Conservation (phyloP, 495 filamentous ascomycete species). For the Neurospora sp. region DNA sequence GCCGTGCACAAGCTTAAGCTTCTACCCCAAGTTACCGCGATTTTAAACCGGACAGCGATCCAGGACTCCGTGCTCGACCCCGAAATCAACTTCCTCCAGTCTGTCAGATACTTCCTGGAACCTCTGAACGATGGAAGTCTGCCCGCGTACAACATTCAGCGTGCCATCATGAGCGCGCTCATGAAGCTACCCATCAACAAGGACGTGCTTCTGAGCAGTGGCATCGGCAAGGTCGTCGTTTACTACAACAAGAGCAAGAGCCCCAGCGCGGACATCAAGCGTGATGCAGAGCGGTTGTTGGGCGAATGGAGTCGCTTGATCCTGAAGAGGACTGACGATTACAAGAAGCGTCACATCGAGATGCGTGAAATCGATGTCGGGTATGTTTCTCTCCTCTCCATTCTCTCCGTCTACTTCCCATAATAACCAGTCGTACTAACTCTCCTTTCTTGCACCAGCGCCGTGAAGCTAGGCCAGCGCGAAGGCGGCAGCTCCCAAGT, state of each 20-base stretch:
- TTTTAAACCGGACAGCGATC: slow-evolving; percentile 80
- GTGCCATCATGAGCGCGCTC: slow-evolving; percentile 77
- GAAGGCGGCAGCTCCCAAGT: slow-evolving; percentile 28
- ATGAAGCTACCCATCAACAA: slow-evolving; percentile 77
- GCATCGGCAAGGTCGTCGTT: slow-evolving; percentile 88
- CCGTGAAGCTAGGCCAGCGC: slow-evolving; percentile 38
- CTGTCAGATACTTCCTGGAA: slow-evolving; percentile 94
- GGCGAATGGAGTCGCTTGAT: slow-evolving; percentile 97
- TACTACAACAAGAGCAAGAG: slow-evolving; percentile 95
- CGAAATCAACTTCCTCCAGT: slow-evolving; percentile 87
- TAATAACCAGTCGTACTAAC: slow-evolving; percentile 5
- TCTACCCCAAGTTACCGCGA: slow-evolving; percentile 78
- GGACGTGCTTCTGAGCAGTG: slow-evolving; percentile 77
- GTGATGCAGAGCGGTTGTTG: slow-evolving; percentile 77
- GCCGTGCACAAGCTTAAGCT: slow-evolving; percentile 91
- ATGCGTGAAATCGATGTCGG: slow-evolving; percentile 42
- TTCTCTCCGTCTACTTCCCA: slow-evolving; percentile 14
- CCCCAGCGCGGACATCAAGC: slow-evolving; percentile 78
- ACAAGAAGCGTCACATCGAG: slow-evolving; percentile 64
- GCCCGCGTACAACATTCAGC: slow-evolving; percentile 94
- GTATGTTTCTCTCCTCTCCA: slow-evolving; percentile 25
- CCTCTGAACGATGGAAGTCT: slow-evolving; percentile 85
- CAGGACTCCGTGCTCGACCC: slow-evolving; percentile 78
- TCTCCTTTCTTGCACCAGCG: slow-evolving; percentile 28
- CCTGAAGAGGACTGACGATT: slow-evolving; percentile 84